These are phyloP conservation scores for Diospyros kaki DNA, from an alignment of 148 eudicot genomes.

Conservation along the genomic window DNA sequence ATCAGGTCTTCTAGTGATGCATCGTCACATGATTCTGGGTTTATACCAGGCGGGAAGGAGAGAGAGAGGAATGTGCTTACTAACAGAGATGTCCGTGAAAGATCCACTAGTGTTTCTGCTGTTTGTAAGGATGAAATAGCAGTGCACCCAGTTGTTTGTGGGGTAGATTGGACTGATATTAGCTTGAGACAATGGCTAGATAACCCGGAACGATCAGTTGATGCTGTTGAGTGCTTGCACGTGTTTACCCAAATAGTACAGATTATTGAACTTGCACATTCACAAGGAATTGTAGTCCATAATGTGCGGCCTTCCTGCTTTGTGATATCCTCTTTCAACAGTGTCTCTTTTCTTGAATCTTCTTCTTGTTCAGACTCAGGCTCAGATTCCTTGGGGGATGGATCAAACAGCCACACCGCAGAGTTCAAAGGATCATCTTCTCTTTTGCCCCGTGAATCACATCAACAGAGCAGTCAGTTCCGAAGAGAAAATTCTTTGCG, in stretches of 20 bases:
- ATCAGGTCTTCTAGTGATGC: constrained; percentile 49
- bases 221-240: constrained; percentile 72
- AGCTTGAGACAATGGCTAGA: constrained; percentile 93
- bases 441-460: constrained; percentile 19
- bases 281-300: constrained; percentile 74
- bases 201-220: constrained; percentile 61
- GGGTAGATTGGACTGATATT: constrained; percentile 54
- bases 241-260: constrained; percentile 81
- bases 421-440: constrained; percentile 46
- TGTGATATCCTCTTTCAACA: constrained; percentile 82
- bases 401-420: constrained; percentile 32
- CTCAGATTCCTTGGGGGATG: constrained; percentile 78
- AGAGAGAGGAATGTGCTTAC: constrained; percentile 34
- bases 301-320: constrained; percentile 91
- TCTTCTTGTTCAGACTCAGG: constrained; percentile 87
- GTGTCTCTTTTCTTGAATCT: constrained; percentile 90
- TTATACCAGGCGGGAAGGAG: constrained; percentile 29
- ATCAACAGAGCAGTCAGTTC: constrained; percentile 21
- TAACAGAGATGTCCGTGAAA: constrained; percentile 32
- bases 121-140: constrained; percentile 37
- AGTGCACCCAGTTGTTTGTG: constrained; percentile 39
- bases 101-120: constrained; percentile 24
- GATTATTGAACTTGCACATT: constrained; percentile 75
- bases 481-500: constrained; percentile 16
- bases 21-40: constrained; percentile 43